Percentiles rank a stretch among this genome's conserved stretches.
Evolutionary conservation across 1,284 basidiomycete species (phyloP).

Genomic region (Melampsora occidentalis): DNA sequence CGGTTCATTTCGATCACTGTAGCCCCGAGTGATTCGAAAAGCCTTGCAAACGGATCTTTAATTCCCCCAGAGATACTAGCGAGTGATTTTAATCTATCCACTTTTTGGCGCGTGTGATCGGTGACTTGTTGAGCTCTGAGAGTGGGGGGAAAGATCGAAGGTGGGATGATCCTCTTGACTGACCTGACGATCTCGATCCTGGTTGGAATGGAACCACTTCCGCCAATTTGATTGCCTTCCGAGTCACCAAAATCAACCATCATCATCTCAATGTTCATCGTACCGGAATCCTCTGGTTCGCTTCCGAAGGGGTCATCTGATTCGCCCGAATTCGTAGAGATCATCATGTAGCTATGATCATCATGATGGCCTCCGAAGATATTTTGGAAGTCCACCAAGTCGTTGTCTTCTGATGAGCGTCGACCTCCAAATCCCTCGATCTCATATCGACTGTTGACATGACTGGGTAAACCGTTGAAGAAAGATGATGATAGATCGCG

Average conservation of each 20-base stretch:
- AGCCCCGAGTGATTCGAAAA: background rate
- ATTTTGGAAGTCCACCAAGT: background rate
- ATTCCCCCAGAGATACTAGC: background rate
- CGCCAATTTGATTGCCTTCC: background rate
- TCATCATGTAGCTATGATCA: constrained; percentile 9
- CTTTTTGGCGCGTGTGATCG: background rate
- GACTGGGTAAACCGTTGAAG: background rate
- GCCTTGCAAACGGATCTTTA: background rate
- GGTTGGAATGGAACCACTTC: background rate
- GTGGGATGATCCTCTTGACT: constrained; percentile 1
- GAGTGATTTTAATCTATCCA: background rate
- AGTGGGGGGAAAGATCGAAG: background rate
- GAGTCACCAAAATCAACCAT: constrained; percentile 1
- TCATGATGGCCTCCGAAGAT: background rate
- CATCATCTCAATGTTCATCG: constrained; percentile 5
- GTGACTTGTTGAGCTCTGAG: constrained; percentile 10
- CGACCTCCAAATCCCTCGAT: background rate
- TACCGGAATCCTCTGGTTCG: background rate
- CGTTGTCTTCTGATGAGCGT: background rate
- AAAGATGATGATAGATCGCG: background rate
- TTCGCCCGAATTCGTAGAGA: background rate
- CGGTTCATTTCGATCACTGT: background rate
- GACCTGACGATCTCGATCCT: background rate
- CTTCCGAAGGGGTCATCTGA: background rate
- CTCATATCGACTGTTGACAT: background rate